A percentile compares a stretch with the other conserved stretches of the same genome.
phyloP scores from a whole-genome alignment of 352 stramenopile genomes.

The Thalassiosira mediterranea region DNA sequence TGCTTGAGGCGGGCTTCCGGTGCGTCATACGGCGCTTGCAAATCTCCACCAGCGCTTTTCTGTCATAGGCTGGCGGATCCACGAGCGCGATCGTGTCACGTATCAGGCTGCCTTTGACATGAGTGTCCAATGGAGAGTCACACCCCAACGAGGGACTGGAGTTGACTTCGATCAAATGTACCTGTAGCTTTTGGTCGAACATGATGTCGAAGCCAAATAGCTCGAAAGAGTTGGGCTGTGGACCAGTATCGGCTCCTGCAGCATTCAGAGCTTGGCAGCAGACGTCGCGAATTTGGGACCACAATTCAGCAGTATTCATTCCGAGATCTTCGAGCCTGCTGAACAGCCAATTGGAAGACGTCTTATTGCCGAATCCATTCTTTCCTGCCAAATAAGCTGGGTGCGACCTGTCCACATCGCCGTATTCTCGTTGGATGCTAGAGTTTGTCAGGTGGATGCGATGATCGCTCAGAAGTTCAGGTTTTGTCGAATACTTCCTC shows the following conservation, averaged over 20 bases:
- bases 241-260: constrained; percentile 89
- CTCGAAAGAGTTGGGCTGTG: constrained; percentile 92
- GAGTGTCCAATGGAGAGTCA: constrained; percentile 87
- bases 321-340: constrained; percentile 75
- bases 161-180: constrained; percentile 96
- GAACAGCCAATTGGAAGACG: constrained; percentile 68
- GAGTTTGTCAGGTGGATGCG: constrained; percentile 95
- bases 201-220: constrained; percentile 95
- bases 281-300: constrained; percentile 83
- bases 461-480: constrained; percentile 84
- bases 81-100: constrained; percentile 89
- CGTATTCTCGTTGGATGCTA: constrained; percentile 89
- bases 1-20: constrained; percentile 58
- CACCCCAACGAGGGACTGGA: constrained; percentile 90
- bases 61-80: constrained; percentile 87
- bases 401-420: constrained; percentile 66
- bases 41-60: constrained; percentile 81
- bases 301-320: constrained; percentile 83
- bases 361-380: constrained; percentile 87
- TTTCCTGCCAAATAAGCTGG: constrained; percentile 46
- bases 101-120: constrained; percentile 90
- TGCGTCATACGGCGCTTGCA: constrained; percentile 81
- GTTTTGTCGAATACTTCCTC: constrained; percentile 80
- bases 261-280: constrained; percentile 89
- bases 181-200: constrained; percentile 87